Base-by-base conservation (phyloP, 2,329 filamentous ascomycete species). In the Tympanopsis confertula region DNA sequence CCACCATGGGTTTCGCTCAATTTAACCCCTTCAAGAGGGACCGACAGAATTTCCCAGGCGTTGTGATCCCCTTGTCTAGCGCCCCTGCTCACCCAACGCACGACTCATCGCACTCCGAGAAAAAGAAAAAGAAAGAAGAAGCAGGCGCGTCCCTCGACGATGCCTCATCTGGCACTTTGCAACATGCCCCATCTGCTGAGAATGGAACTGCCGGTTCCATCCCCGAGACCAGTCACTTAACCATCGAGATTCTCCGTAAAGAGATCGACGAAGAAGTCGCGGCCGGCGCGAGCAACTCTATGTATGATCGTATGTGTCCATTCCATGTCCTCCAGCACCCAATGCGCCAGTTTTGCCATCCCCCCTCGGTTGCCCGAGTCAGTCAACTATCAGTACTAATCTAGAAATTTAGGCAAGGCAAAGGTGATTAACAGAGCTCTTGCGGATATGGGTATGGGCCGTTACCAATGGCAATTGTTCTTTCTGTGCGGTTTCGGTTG, bases 371-470 rank as follows among this genome's bases (percentile, higher is more conserved):
- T 15, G 29, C 32, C 2, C 29, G 29, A 2, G 22, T 40, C 22
- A 36, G 33, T 5, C 22, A 37, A 20, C 33, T 13, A 22, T 35
- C 5, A 12, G 10, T 33, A 10, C 10, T 33, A 15, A 7, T 33
- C 7, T 17, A 18, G 7, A 12, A 15, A 13, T 33, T 7, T 17
- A 33, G 30, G 30, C 7, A 86, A 84, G 54, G 79, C 79, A 14
- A 83, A 82, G 51, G 71, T 93, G 44, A 82, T 94, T 54, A 93
- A 89, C 59, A 81, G 82, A 53, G 86, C 86, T 18, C 76, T 93
- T 39, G 77, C 86, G 50, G 86, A 93, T 52, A 91, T 91, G 48
- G 86, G 86, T 19, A 93, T 93, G 82, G 86, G 86, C 20, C 68
- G 66, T 40, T 94, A 93, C 52, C 86, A 94, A 52, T 91, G 85